Evolutionary conservation across 805 yeast species (phyloP), one percentile per base, ranked within the genome.

Genomic region (Clavispora fructus): DNA sequence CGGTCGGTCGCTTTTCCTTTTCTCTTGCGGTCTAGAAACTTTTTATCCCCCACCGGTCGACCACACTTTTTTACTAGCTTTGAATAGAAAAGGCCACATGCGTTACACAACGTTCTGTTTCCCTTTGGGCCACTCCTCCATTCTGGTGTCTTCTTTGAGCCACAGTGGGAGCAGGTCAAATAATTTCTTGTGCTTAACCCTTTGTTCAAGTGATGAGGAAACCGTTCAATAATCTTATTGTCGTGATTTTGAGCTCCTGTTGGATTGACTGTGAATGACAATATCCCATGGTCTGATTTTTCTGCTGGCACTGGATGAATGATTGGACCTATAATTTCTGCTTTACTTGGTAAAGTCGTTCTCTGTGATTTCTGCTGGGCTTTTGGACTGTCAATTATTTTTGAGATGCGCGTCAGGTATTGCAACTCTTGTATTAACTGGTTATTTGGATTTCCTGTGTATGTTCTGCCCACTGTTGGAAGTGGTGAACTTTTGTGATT

Each of bases 51-150:
- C 11, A 19, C 42, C 29, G 28, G 41, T 2, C 25, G 39, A 2
- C 59, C 57, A 29, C 42, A 30, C 40, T 42, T 42, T 17, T 48
- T 49, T 7, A 47, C 33, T 16, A 55, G 33, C 35, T 56, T 56
- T 3, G 54, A 46, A 37, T 52, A 56, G 38, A 54, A 54, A 14
- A 56, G 46, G 11, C 60, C 60, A 31, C 60, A 56, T 1, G 60
- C 60, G 40, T 56, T 56, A 46, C 60, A 56, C 23, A 56, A 45
- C 5, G 53, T 49, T 7, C 55, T 41, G 39, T 42, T 41, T 7
- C 60, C 60, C 11, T 33, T 26, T 6, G 60, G 60, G 1, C 60
- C 60, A 13, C 54, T 44, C 10, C 60, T 40, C 60, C 60, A 56
- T 40, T 55, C 59, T 5, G 60, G 60, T 0, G 60, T 53, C 16